Conservation (phyloP, 192 early-diverging fungal genomes). For the Geranomyces michiganensis region DNA sequence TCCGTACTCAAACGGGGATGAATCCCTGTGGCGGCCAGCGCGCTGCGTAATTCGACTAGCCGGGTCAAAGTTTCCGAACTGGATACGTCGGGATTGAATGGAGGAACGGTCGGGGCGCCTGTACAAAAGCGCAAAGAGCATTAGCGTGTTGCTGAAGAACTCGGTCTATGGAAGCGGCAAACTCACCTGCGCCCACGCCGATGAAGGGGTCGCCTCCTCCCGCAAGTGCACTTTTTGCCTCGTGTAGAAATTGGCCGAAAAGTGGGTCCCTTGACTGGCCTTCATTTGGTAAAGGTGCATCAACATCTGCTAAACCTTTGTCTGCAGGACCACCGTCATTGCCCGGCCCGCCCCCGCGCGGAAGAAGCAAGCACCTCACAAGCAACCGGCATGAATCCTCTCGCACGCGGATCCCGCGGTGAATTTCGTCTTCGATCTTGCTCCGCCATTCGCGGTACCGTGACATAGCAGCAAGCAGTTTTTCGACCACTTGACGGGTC, state of each 20-base stretch:
- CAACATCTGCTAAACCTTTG: background rate
- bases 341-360: background rate
- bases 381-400: slow-evolving; percentile 17
- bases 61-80: background rate
- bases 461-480: background rate
- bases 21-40: slow-evolving; percentile 9
- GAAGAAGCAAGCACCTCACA: slow-evolving; percentile 8
- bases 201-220: no score
- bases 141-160: no score
- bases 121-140: no score
- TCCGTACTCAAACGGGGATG: background rate
- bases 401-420: background rate
- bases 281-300: background rate
- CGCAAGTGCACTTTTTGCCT: background rate
- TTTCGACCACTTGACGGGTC: slow-evolving; percentile 9
- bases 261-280: background rate
- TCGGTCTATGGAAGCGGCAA: no score
- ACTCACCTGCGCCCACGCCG: no score
- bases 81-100: slow-evolving; percentile 27
- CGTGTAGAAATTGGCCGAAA: background rate
- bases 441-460: slow-evolving; percentile 19
- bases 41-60: slow-evolving; percentile 11
- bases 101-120: background rate
- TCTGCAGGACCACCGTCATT: background rate
- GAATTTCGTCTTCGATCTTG: background rate